Evolutionary conservation across 1,139 yeast genomes (phyloP).

Genomic region (Geotrichum bryndzae): DNA sequence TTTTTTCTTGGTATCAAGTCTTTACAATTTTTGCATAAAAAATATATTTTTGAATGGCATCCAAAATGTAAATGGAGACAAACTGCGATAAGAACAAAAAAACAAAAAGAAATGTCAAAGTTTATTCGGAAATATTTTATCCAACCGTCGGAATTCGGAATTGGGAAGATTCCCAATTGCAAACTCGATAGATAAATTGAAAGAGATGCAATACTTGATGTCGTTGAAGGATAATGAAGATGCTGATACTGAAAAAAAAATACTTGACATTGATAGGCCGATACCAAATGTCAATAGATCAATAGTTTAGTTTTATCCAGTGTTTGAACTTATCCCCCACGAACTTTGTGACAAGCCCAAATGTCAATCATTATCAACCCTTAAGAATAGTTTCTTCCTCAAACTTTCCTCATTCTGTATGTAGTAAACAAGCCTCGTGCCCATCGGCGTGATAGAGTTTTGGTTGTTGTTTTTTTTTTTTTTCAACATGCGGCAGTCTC

Average conservation of each 20-base stretch:
- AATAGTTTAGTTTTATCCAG: background rate
- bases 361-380: background rate
- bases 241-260: background rate
- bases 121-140: background rate
- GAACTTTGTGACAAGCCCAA: background rate
- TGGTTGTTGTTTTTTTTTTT: too few species aligned
- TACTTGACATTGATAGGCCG: background rate
- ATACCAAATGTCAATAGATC: too few species aligned
- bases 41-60: background rate
- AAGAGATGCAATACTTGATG: background rate
- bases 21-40: background rate
- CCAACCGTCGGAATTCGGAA: background rate
- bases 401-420: too few species aligned
- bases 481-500: too few species aligned
- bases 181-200: background rate
- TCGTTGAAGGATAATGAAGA: background rate
- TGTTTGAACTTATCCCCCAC: background rate
- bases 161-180: background rate
- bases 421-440: too few species aligned
- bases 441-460: too few species aligned
- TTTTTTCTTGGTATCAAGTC: background rate
- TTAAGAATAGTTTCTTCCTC: background rate
- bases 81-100: background rate
- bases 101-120: background rate
- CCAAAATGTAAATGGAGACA: background rate